Base-by-base conservation (phyloP, 768 basidiomycete species). In the Fomitopsis pulvina region DNA sequence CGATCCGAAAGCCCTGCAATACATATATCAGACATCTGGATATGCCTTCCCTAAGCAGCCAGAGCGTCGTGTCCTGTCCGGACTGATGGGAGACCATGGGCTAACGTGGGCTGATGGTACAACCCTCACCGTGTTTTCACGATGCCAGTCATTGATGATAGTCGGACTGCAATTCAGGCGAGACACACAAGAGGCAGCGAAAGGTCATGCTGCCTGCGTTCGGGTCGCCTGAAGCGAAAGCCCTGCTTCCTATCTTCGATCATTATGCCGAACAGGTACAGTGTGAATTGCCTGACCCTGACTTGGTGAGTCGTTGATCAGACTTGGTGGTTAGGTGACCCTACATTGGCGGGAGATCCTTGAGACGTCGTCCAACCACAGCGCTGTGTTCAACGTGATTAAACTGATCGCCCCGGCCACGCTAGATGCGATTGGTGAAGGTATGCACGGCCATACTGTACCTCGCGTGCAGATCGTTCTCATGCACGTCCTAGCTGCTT, bases 1-100 rank as follows among this genome's bases (percentile, higher is more conserved):
- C 25, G 80, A 81, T 51, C 78, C 77, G 1, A 79, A 79, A 60
- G 77, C 79, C 3, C 63, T 81, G n/a, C 76, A 79, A 54, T 74
- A 80, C 55, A 75, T 80, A 24, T 72, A 74, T 46, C 76, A 80
- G 48, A 76, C 77, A 18, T 74, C 74, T 14, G 76, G 77, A n/a
- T 81, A 81, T 57, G 69, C 70, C 12, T 79, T 76, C 59, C 66
- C 70, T 29, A 79, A 80, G 60, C 73, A 72, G 67, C 71, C 69
- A 10, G 73, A 76, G 57, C 64, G 76, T 43, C 72, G 72, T 27
- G 72, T 76, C 52, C 70, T 77, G 32, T 76, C 74, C 28, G 67
- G 75, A 2, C 66, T 79, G 26, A 53, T 77, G 21, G 75, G 75
- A 63, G 79, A 78, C 28, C 69, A 73, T 16, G 78, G 79, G 3